A percentile compares a stretch with the other conserved stretches of the same genome.
Evolutionary conservation across 805 yeast genomes (phyloP).

Genomic region (Wickerhamomyces pijperi): DNA sequence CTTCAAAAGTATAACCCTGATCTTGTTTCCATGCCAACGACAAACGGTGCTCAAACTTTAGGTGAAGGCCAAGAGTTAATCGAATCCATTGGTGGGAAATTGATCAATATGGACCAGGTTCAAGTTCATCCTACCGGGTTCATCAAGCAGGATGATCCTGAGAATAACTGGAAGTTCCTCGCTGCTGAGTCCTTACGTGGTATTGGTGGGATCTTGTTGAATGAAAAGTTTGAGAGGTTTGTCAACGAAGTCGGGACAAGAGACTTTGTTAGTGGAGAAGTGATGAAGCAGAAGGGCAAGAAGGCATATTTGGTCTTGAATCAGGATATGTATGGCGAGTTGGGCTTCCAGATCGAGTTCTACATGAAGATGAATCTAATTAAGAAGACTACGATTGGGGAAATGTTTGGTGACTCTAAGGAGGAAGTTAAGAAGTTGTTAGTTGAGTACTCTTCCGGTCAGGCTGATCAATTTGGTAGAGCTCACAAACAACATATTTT

Average conservation of each 20-base stretch:
- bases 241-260: conserved; percentile 44
- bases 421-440: conserved; percentile 14
- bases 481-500: conserved; percentile 22
- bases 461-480: conserved; percentile 26
- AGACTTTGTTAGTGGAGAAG: conserved; percentile 37
- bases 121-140: conserved; percentile 60
- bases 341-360: conserved; percentile 39
- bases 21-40: conserved; percentile 34
- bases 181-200: conserved; percentile 55
- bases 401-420: conserved; percentile 18
- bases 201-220: conserved; percentile 43
- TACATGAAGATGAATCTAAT: conserved; percentile 30
- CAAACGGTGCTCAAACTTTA: conserved; percentile 43
- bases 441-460: conserved; percentile 9
- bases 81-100: conserved; percentile 32
- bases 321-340: conserved; percentile 32
- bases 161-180: conserved; percentile 36
- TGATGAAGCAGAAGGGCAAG: conserved; percentile 21
- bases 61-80: conserved; percentile 51
- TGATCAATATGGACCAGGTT: conserved; percentile 46
- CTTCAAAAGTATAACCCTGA: conserved; percentile 36
- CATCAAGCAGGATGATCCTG: conserved; percentile 30
- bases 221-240: conserved; percentile 29
- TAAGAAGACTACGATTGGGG: conserved; percentile 18
- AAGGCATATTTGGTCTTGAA: conserved; percentile 28